Percentiles rank a stretch among this genome's conserved stretches.
Evolutionary conservation across 768 basidiomycete genomes (phyloP).

Genomic region (Tricholoma sp.): DNA sequence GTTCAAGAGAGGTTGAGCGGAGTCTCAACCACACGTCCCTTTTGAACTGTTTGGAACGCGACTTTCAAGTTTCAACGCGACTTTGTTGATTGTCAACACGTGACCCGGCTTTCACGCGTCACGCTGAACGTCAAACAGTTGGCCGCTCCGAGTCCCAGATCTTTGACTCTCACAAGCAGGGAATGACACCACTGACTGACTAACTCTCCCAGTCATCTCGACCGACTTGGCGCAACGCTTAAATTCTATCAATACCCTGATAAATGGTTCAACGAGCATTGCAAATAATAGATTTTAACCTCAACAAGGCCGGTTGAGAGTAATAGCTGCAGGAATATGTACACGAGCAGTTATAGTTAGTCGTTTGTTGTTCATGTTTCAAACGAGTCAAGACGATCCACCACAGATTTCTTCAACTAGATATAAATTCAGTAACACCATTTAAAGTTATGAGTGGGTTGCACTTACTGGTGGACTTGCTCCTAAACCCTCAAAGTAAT

Average conservation of each 20-base stretch:
- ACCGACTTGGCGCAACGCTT: too few species aligned
- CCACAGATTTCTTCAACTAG: constrained; percentile 49
- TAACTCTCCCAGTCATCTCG: too few species aligned
- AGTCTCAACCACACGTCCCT: constrained; percentile 18
- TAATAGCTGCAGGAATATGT: background rate
- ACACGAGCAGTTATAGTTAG: background rate
- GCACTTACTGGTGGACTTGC: constrained; percentile 65
- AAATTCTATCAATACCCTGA: too few species aligned
- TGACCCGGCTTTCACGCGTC: background rate
- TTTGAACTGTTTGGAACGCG: constrained; percentile 20
- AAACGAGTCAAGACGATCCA: constrained; percentile 32
- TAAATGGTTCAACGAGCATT: too few species aligned
- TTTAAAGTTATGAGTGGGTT: background rate
- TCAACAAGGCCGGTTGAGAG: background rate
- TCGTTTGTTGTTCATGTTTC: constrained; percentile 15
- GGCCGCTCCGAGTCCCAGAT: too few species aligned
- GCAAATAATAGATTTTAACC: background rate
- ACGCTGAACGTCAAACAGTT: too few species aligned
- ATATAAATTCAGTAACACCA: background rate
- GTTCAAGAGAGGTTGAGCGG: constrained; percentile 16
- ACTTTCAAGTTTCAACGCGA: constrained; percentile 7
- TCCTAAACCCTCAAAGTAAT: constrained; percentile 69
- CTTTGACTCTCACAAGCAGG: too few species aligned
- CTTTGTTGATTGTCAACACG: constrained; percentile 9
- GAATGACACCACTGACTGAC: too few species aligned